phyloP scores from a whole-genome alignment of 352 stramenopile genomes.

The Phytophthora tubulina region DNA sequence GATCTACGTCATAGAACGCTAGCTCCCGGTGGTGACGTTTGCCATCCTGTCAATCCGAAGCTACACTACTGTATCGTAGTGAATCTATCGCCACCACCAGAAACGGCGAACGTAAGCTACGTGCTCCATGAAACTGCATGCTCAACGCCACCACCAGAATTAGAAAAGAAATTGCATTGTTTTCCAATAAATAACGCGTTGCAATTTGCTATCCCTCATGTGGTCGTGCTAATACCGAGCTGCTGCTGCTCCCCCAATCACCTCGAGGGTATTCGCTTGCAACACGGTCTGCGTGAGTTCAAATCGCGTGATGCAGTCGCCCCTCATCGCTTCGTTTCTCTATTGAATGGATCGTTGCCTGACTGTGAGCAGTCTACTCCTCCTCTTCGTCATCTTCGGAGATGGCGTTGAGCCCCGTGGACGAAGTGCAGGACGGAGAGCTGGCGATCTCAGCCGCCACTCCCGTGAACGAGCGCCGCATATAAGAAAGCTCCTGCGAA shows the following conservation, averaged over 20 bases:
- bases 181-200: constrained; percentile 47
- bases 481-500: constrained; percentile 71
- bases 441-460: constrained; percentile 74
- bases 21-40: not conserved
- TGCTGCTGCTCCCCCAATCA: not conserved
- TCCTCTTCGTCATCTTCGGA: constrained; percentile 74
- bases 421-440: constrained; percentile 66
- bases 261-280: not conserved
- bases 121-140: not conserved
- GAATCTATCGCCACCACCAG: constrained; percentile 27
- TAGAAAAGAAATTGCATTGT: constrained; percentile 37
- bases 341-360: constrained; percentile 18
- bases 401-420: constrained; percentile 76
- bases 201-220: constrained; percentile 20
- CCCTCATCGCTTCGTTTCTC: constrained; percentile 20
- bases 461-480: constrained; percentile 71
- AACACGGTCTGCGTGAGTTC: constrained; percentile 20
- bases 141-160: constrained; percentile 4
- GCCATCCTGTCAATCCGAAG: not conserved
- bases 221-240: constrained; percentile 21
- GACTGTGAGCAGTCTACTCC: constrained; percentile 30
- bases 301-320: constrained; percentile 25
- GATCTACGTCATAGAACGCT: constrained; percentile 21
- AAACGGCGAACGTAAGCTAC: constrained; percentile 4
- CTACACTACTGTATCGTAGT: too few relatives aligned